Base-by-base conservation (phyloP, 2,329 filamentous ascomycete species). In the Capronia americana region DNA sequence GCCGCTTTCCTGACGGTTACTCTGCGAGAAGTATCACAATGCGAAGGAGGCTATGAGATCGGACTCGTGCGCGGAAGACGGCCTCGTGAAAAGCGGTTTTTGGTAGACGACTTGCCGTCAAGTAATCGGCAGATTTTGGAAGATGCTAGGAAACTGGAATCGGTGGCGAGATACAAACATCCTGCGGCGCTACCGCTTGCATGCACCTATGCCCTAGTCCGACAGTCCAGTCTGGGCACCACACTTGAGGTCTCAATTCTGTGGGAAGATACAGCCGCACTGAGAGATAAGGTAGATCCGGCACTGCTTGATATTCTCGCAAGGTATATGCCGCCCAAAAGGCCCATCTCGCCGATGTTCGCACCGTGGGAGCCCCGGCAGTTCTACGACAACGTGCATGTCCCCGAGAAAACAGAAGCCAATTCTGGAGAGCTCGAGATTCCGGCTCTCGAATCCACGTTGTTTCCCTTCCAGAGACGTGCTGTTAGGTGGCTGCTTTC, bases 391-490 rank as follows among this genome's bases (percentile, higher is more conserved):
- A 81, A 77, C 71, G 81, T 83, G 48, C 77, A 83, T 71, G 79
- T 83, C 26, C 81, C 81, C 12, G 69, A 71, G 23, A 72, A 77
- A 41, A 74, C 73, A 2, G 64, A 74, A 12, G 70, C 70, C n/a
- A 60, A 76, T 30, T 77, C 78, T 4, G 73, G 74, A 38, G 69
- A 76, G 6, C 70, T 82, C 6, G 73, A 76, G 44, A 79, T 77
- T 64, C 73, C 77, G 28, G 61, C 71, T 26, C 64, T 80, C 28
- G 70, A 76, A 23, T 80, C 76, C 58, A 68, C 77, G 28, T 75
- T 84, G n/a, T 83, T 80, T 67, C 80, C 82, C 2, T 84, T 84
- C 61, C 82, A 84, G 64, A 75, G 76, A 63, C 78, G 82, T 67
- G 79, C 81, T 7, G 76, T 83, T 11, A 71, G 77, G 44, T 84